Percentiles rank a stretch among this genome's conserved stretches.
These are phyloP conservation scores for Picea sitchensis DNA, from an alignment of 75 land plant genomes.

Conservation along the genomic window DNA sequence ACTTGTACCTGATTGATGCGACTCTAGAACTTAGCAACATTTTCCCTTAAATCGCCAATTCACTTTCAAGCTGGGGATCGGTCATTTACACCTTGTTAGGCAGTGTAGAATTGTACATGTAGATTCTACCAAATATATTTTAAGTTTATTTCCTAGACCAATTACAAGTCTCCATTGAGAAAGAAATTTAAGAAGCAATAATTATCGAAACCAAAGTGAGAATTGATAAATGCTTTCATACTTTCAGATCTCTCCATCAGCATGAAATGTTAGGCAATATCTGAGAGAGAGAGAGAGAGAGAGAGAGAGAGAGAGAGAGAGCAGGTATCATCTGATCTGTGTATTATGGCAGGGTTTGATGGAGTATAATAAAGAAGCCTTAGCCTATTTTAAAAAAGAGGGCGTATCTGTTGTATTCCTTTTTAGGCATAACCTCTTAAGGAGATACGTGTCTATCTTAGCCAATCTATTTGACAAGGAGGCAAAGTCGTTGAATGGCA, in stretches of 20 bases:
- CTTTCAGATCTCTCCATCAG: background rate
- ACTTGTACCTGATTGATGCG: too few relatives aligned
- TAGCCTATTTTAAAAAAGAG: slow-evolving; percentile 28
- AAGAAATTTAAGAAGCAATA: too few relatives aligned
- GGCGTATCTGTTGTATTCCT: slow-evolving; percentile 36
- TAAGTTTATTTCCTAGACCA: too few relatives aligned
- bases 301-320: background rate
- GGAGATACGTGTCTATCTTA: slow-evolving; percentile 36
- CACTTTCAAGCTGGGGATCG: too few relatives aligned
- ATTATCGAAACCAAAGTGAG: too few relatives aligned
- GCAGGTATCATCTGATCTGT: background rate
- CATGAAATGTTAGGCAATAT: background rate
- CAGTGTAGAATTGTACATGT: too few relatives aligned
- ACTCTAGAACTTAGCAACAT: too few relatives aligned
- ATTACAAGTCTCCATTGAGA: too few relatives aligned
- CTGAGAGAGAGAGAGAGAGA: background rate
- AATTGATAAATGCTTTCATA: too few relatives aligned
- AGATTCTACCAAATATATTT: too few relatives aligned
- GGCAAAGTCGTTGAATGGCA: slow-evolving; percentile 31
- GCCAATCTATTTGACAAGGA: slow-evolving; percentile 33
- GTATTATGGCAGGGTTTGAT: slow-evolving; percentile 26
- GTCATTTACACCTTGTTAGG: too few relatives aligned
- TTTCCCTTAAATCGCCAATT: too few relatives aligned
- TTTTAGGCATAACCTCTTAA: slow-evolving; percentile 32
- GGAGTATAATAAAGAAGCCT: slow-evolving; percentile 35